A percentile compares a stretch with the other conserved stretches of the same genome.
phyloP scores from a whole-genome alignment of 108 stramenopile genomes.

The Hondaea fermentalgiana region DNA sequence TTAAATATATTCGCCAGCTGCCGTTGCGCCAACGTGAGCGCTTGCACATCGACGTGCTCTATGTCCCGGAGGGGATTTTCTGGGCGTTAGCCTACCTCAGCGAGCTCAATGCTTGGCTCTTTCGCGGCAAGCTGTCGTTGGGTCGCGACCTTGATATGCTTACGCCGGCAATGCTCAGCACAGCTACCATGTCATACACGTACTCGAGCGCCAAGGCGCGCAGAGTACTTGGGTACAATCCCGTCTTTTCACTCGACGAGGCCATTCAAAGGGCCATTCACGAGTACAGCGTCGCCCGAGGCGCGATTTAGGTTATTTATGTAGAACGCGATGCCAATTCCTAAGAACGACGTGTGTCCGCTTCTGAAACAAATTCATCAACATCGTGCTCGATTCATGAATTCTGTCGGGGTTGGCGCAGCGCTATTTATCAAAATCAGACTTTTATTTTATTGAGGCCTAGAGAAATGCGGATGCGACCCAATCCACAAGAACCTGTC shows the following conservation, averaged over 20 bases:
- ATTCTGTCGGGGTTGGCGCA: no score
- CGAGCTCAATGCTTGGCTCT: not conserved
- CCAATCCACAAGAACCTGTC: no score
- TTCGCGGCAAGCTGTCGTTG: not conserved
- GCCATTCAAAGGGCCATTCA: not conserved
- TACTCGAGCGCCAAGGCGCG: not conserved
- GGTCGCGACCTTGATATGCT: not conserved
- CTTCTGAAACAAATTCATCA: no score
- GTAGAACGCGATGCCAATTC: no score
- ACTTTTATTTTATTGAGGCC: no score
- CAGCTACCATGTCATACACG: not conserved
- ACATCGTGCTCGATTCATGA: no score
- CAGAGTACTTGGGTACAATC: not conserved
- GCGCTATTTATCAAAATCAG: no score
- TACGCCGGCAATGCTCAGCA: not conserved
- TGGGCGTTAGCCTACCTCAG: not conserved
- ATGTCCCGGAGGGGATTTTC: not conserved
- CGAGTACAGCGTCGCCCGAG: not conserved
- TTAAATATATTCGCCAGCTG: not conserved
- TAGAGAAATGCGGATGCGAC: no score
- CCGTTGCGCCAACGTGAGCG: not conserved
- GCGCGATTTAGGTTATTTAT: not conserved
- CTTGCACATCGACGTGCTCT: not conserved
- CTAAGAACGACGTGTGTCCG: no score
- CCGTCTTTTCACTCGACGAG: constrained; percentile 8